Percentiles rank a stretch among this genome's conserved stretches.
Conservation (phyloP, 2,329 filamentous ascomycete genomes). For the Alternaria sp. region DNA sequence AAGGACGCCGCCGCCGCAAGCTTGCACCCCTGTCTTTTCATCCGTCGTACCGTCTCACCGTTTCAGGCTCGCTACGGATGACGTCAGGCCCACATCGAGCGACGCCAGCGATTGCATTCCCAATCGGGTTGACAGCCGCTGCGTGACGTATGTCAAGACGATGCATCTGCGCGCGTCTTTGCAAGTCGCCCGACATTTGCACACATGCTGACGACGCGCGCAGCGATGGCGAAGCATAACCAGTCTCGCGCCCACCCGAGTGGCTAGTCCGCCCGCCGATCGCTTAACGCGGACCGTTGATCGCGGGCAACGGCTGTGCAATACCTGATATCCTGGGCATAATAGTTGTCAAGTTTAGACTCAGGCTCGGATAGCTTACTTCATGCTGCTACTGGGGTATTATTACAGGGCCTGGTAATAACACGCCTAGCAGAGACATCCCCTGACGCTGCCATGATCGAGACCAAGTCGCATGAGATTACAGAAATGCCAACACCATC, state of each 20-base stretch:
- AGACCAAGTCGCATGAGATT: background rate
- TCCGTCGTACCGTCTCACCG: background rate
- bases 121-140: constrained; percentile 4
- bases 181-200: background rate
- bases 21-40: constrained; percentile 8
- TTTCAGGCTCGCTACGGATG: constrained; percentile 8
- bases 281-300: background rate
- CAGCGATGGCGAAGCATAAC: background rate
- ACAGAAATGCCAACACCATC: background rate
- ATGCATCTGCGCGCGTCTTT: background rate
- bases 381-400: background rate
- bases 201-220: constrained; percentile 25
- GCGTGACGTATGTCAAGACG: background rate
- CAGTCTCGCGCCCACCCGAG: background rate
- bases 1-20: constrained; percentile 14
- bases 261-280: background rate
- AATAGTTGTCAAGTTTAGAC: background rate
- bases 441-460: background rate
- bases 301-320: background rate
- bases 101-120: background rate
- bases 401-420: background rate
- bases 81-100: constrained; percentile 25
- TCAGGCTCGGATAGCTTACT: too few relatives aligned
- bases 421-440: background rate
- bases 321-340: background rate